Base-by-base conservation (phyloP, 106 monocot species). In the Dendrobium huoshanense region DNA sequence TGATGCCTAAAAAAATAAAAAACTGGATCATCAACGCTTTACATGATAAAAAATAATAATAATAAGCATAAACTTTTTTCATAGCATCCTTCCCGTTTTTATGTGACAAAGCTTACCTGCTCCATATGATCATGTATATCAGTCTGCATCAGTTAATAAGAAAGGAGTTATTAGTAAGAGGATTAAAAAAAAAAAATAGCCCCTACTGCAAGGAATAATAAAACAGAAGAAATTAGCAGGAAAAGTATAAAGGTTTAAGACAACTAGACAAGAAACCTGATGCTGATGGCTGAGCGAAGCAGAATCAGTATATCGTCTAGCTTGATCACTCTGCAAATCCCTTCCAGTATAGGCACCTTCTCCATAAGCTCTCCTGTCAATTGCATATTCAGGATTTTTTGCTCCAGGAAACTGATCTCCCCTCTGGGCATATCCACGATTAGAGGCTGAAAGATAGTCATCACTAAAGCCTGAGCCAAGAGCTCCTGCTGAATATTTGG, bases 361-460 rank as follows among this genome's bases (percentile, higher is more conserved):
- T 77, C 78, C 82, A 86, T 88, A 98, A 45, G 83, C 81, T 87
- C 94, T 88, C 78, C 89, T 91, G 29, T 94, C 94, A 19, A 87
- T 55, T 58, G 91, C 31, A 85, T 87, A 95, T 83, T 92, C 90
- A 74, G 84, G 56, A 73, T 73, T 59, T 58, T 89, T 90, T 5
- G 37, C 67, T 77, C 81, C 27, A 72, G 88, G 43, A 84, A 83
- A 97, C 54, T 84, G 89, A 11, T 95, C 95, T 8, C 20, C 84
- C 79, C 92, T 95, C 79, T 92, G 89, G 7, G 82, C 68, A 82
- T 85, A 91, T 41, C 85, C 91, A 59, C 81, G 88, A 55, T 80
- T 86, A 20, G 86, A 75, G 4, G 90, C 78, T 33, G 90, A 84
- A 74, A 84, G 61, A 83, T 92, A 98, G 49, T 94, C 92, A 80